A percentile compares a stretch with the other conserved stretches of the same genome.
Conservation (phyloP, 176 grass and related monocot genomes). For the Metroxylon sagu region DNA sequence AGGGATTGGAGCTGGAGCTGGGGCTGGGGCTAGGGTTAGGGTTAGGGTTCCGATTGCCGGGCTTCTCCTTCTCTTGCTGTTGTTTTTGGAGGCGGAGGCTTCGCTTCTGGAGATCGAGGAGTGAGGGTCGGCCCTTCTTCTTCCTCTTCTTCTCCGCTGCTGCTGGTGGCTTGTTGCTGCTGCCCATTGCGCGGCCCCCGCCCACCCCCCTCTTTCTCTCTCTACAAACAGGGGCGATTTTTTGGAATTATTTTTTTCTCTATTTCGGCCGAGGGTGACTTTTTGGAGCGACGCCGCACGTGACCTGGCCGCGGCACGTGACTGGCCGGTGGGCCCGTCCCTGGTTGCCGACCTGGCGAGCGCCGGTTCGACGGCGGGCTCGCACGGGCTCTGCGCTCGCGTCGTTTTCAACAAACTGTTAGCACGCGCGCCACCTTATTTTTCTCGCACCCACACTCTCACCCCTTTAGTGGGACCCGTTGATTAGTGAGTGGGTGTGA, state of each 20-base stretch:
- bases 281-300: slow-evolving; percentile 1
- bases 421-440: no score
- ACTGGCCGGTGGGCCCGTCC: no score
- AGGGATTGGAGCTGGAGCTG: neutral
- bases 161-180: slow-evolving; percentile 12
- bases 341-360: no score
- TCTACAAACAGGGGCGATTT: slow-evolving; percentile 24
- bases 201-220: slow-evolving; percentile 1
- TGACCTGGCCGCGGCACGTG: no score
- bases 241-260: slow-evolving; percentile 10
- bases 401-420: no score
- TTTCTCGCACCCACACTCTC: no score
- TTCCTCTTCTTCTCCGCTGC: slow-evolving; percentile 20
- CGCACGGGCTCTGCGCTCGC: no score
- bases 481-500: no score
- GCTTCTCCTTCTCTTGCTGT: neutral
- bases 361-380: no score
- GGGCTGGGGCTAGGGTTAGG: slow-evolving; percentile 1
- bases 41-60: slow-evolving; percentile 4
- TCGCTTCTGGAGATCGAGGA: slow-evolving; percentile 42
- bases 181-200: slow-evolving; percentile 22
- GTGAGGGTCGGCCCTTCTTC: slow-evolving; percentile 46
- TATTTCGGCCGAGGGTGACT: slow-evolving; percentile 9
- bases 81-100: slow-evolving; percentile 29
- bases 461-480: no score